phyloP scores from a whole-genome alignment of 345 rosid species.

The Salix brachista region DNA sequence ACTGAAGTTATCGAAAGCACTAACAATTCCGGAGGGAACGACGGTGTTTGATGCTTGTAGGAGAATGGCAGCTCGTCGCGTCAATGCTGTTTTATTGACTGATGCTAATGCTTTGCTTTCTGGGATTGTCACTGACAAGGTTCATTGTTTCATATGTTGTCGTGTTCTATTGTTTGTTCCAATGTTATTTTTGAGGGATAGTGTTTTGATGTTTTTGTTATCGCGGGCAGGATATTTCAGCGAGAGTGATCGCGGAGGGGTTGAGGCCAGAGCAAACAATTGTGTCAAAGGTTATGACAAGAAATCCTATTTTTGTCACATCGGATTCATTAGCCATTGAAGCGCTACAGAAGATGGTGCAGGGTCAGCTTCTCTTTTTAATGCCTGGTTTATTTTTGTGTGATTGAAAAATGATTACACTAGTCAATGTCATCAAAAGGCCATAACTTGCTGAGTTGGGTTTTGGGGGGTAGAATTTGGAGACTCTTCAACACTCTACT shows the following conservation, averaged over 20 bases:
- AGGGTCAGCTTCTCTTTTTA: slow-evolving; percentile 42
- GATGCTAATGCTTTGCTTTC: slow-evolving; percentile 89
- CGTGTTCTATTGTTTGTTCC: not conserved
- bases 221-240: slow-evolving; percentile 52
- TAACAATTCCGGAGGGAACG: slow-evolving; percentile 91
- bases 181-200: not conserved
- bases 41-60: slow-evolving; percentile 84
- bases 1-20: slow-evolving; percentile 83
- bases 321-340: slow-evolving; percentile 86
- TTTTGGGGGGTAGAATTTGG: not conserved
- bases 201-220: not conserved
- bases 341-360: slow-evolving; percentile 98
- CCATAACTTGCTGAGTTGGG: not conserved
- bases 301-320: slow-evolving; percentile 81
- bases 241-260: slow-evolving; percentile 91
- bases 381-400: not conserved
- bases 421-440: not conserved
- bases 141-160: not conserved
- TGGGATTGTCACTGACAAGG: slow-evolving; percentile 91
- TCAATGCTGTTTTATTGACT: slow-evolving; percentile 81
- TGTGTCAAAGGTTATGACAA: slow-evolving; percentile 89
- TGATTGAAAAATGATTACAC: not conserved
- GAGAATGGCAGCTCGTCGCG: slow-evolving; percentile 92
- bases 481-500: not conserved
- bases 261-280: slow-evolving; percentile 83